Evolutionary conservation across 805 yeast species (phyloP).

Genomic region (Schwanniomyces occidentalis): DNA sequence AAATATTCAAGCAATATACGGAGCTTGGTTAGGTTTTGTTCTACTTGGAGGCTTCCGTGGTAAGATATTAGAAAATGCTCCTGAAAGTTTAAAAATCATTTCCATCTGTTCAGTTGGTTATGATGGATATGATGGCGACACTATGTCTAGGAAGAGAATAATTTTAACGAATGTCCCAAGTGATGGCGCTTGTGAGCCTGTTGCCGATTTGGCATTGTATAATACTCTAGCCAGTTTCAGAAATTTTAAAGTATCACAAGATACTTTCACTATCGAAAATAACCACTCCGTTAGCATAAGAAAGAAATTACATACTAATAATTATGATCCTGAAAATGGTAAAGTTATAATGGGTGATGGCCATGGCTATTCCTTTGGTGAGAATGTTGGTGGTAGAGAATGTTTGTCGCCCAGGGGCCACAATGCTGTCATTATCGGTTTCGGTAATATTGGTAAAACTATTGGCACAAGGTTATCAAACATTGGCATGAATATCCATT

Average conservation of each 20-base stretch:
- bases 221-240: slow-evolving; percentile 62
- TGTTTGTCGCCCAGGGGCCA: slow-evolving; percentile 55
- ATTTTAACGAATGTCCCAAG: slow-evolving; percentile 58
- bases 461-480: slow-evolving; percentile 56
- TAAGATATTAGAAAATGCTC: slow-evolving; percentile 45
- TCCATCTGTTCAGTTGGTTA: slow-evolving; percentile 59
- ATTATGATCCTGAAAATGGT: slow-evolving; percentile 34
- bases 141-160: slow-evolving; percentile 44
- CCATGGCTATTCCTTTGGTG: slow-evolving; percentile 40
- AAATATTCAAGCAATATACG: slow-evolving; percentile 53
- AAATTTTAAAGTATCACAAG: slow-evolving; percentile 50
- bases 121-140: slow-evolving; percentile 48
- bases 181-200: slow-evolving; percentile 63
- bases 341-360: slow-evolving; percentile 11
- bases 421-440: slow-evolving; percentile 65
- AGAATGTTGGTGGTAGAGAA: slow-evolving; percentile 46
- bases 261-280: slow-evolving; percentile 31
- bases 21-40: slow-evolving; percentile 58
- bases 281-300: slow-evolving; percentile 52
- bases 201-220: slow-evolving; percentile 68
- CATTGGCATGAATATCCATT: slow-evolving; percentile 67
- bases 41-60: slow-evolving; percentile 51
- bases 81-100: slow-evolving; percentile 46
- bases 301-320: slow-evolving; percentile 29
- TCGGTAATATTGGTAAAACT: slow-evolving; percentile 71